phyloP scores from a whole-genome alignment of 495 filamentous ascomycete species.

The Endocarpon pusillum region DNA sequence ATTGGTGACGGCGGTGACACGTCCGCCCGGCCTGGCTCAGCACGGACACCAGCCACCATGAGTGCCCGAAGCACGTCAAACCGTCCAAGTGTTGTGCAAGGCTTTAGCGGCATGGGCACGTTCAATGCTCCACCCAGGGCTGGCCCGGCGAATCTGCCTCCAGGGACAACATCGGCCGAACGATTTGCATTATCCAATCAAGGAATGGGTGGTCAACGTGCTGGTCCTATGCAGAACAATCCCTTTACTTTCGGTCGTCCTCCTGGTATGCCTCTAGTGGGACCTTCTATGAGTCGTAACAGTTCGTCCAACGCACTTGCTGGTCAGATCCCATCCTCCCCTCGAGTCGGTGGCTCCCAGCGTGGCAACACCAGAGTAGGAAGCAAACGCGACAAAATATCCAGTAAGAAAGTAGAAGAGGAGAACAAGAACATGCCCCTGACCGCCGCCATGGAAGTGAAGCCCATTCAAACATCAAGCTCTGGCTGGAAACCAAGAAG shows the following conservation, averaged over 20 bases:
- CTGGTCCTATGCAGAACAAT: conserved; percentile 31
- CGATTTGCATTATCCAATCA: conserved; percentile 20
- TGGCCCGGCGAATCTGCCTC: conserved; percentile 35
- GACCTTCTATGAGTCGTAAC: conserved; percentile 32
- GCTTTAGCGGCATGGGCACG: conserved; percentile 47
- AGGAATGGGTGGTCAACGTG: conserved; percentile 6
- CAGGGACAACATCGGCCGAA: conserved; percentile 37
- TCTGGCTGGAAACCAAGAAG: conserved; percentile 86
- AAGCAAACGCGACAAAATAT: conserved; percentile 43
- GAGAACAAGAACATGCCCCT: conserved; percentile 74
- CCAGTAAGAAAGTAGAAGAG: conserved; percentile 42
- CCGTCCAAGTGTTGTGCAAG: conserved; percentile 21
- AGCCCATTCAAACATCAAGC: conserved; percentile 51
- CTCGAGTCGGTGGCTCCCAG: conserved; percentile 31
- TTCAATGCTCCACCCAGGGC: conserved; percentile 32
- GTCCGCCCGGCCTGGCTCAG: conserved; percentile 48
- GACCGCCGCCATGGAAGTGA: conserved; percentile 60
- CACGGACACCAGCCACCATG: conserved; percentile 45
- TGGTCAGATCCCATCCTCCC: conserved; percentile 31
- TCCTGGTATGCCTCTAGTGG: conserved; percentile 43
- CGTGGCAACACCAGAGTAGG: conserved; percentile 32
- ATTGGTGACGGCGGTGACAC: conserved; percentile 61
- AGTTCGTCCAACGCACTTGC: conserved; percentile 35
- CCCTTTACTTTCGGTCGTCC: conserved; percentile 38
- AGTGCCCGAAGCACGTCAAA: conserved; percentile 26